These are phyloP conservation scores for Sordaria brevicollis DNA, from an alignment of 495 filamentous ascomycete genomes.

Conservation along the genomic window DNA sequence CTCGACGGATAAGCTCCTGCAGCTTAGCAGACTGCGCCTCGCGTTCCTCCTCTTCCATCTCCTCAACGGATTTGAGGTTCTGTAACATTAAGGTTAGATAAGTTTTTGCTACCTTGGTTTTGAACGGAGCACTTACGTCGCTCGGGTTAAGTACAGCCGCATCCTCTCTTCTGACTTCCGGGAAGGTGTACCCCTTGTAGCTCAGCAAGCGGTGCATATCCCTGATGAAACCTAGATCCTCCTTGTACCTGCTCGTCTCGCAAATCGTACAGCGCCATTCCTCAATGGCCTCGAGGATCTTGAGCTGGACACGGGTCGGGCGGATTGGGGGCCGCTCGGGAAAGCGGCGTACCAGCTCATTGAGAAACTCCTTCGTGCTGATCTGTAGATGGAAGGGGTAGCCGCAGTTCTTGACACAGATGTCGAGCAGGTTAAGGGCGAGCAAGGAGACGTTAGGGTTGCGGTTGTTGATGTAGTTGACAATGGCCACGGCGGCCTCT, in stretches of 20 bases:
- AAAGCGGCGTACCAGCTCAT: constrained; percentile 93
- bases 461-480: constrained; percentile 88
- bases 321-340: constrained; percentile 86
- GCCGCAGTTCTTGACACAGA: constrained; percentile 98
- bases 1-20: constrained; percentile 89
- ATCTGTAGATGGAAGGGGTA: constrained; percentile 99
- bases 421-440: constrained; percentile 87
- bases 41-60: constrained; percentile 95
- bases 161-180: constrained; percentile 84
- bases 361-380: constrained; percentile 95
- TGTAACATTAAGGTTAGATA: constrained; percentile 23
- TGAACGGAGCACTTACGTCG: constrained; percentile 54
- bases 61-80: constrained; percentile 92
- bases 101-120: neutral
- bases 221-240: constrained; percentile 89
- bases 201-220: constrained; percentile 96
- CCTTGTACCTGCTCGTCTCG: constrained; percentile 92
- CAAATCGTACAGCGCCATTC: constrained; percentile 98
- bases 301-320: constrained; percentile 74
- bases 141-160: constrained; percentile 95
- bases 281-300: constrained; percentile 93
- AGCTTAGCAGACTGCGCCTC: constrained; percentile 95
- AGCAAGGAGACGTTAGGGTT: constrained; percentile 91
- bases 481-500: constrained; percentile 90
- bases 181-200: constrained; percentile 95